phyloP scores from a whole-genome alignment of 345 rosid species.

The Corymbia maculata region DNA sequence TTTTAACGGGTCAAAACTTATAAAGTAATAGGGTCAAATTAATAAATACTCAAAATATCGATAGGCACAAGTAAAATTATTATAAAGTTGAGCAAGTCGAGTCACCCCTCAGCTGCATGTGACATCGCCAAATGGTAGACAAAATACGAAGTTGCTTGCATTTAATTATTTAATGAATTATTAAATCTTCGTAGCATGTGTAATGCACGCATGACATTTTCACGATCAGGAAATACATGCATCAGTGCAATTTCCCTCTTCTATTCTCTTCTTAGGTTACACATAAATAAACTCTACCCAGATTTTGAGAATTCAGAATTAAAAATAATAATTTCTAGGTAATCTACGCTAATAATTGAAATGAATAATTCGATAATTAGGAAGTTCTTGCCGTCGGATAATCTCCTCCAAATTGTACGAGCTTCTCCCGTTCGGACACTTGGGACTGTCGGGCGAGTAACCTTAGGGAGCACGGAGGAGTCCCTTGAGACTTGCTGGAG shows the following conservation, averaged over 20 bases:
- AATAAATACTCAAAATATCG: not conserved
- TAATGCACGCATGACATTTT: not conserved
- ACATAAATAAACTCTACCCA: not conserved
- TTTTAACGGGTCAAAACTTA: not conserved
- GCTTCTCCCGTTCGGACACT: not conserved
- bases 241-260: not conserved
- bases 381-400: not conserved
- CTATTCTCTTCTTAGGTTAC: not conserved
- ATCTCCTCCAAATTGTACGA: not conserved
- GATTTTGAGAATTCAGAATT: not conserved
- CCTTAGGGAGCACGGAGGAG: not conserved
- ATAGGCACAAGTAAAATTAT: not conserved
- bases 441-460: not conserved
- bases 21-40: no score
- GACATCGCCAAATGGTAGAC: rapidly evolving
- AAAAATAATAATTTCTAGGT: not conserved
- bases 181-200: not conserved
- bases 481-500: not conserved
- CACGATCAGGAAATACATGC: not conserved
- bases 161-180: not conserved
- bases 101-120: not conserved
- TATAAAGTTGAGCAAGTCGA: not conserved
- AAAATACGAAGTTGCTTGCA: not conserved
- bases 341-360: not conserved
- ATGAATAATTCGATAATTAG: not conserved